Evolutionary conservation across 257 asterid genomes (phyloP).

Genomic region (Solanum medicagineum): DNA sequence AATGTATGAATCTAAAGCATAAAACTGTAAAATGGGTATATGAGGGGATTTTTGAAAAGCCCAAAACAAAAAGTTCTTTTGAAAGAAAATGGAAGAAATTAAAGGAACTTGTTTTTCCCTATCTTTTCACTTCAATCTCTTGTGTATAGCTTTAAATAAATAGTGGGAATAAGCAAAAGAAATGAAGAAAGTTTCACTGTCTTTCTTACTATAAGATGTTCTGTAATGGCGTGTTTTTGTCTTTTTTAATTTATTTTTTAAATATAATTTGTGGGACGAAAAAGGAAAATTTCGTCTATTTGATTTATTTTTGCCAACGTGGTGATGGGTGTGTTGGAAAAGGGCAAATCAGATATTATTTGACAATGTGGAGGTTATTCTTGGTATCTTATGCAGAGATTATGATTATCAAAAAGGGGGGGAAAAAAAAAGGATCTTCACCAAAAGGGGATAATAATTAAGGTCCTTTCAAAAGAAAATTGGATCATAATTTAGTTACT

Average conservation of each 20-base stretch:
- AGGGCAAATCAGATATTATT: not conserved
- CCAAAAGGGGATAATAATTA: not conserved
- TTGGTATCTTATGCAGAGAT: not conserved
- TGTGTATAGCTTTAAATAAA: not conserved
- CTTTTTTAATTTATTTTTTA: not conserved
- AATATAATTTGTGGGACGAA: not conserved
- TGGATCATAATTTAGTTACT: not conserved
- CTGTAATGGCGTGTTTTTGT: constrained; percentile 1
- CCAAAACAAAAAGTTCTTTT: not conserved
- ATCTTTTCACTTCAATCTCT: not conserved
- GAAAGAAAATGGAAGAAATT: not conserved
- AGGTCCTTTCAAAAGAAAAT: not conserved
- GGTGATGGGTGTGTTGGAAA: not conserved
- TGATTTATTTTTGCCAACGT: not conserved
- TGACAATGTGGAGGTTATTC: not conserved
- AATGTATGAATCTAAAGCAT: not conserved
- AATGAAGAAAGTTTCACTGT: not conserved
- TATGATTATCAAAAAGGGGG: not conserved
- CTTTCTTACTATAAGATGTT: not conserved
- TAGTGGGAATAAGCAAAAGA: not conserved
- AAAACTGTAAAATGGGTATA: not conserved
- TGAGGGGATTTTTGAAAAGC: not conserved
- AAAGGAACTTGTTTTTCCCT: not conserved
- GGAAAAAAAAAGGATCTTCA: not conserved
- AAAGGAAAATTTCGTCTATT: not conserved